Conservation (phyloP, 2,329 filamentous ascomycete species). For the Epichloe uncinata region DNA sequence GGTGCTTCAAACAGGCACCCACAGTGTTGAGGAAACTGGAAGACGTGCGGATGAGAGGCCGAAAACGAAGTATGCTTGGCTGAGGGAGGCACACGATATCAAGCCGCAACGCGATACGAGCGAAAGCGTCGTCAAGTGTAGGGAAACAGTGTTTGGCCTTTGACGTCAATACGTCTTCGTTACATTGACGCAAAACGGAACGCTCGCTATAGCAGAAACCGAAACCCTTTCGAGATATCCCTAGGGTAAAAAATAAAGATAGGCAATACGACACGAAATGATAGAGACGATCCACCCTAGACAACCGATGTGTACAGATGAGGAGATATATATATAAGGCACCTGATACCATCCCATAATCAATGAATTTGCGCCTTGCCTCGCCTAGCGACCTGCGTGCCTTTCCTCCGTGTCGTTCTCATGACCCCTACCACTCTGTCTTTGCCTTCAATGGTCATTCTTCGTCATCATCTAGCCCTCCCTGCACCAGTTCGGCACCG, state of each 20-base stretch:
- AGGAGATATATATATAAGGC: neutral
- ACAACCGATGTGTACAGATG: too few species aligned
- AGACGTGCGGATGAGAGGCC: slow-evolving; percentile 82
- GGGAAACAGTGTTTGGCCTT: neutral
- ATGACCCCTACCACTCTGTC: neutral
- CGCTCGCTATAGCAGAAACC: slow-evolving; percentile 5
- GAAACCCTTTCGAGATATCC: neutral
- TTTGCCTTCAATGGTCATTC: neutral
- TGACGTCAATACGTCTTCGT: neutral
- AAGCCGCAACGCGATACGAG: too few species aligned
- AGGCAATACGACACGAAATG: neutral
- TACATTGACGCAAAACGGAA: neutral
- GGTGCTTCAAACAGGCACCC: slow-evolving; percentile 62
- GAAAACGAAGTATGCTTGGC: slow-evolving; percentile 95
- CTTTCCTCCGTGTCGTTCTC: neutral
- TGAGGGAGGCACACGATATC: slow-evolving; percentile 23
- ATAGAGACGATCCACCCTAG: too few species aligned
- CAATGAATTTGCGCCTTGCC: neutral
- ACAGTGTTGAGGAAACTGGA: slow-evolving; percentile 70
- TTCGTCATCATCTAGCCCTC: neutral
- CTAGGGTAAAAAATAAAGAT: neutral
- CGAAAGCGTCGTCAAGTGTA: too few species aligned
- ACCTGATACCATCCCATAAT: neutral
- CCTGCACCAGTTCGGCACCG: slow-evolving; percentile 48
- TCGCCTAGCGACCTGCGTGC: neutral